Evolutionary conservation across 805 yeast genomes (phyloP).

Genomic region (Helenozyma baotianmanensis): DNA sequence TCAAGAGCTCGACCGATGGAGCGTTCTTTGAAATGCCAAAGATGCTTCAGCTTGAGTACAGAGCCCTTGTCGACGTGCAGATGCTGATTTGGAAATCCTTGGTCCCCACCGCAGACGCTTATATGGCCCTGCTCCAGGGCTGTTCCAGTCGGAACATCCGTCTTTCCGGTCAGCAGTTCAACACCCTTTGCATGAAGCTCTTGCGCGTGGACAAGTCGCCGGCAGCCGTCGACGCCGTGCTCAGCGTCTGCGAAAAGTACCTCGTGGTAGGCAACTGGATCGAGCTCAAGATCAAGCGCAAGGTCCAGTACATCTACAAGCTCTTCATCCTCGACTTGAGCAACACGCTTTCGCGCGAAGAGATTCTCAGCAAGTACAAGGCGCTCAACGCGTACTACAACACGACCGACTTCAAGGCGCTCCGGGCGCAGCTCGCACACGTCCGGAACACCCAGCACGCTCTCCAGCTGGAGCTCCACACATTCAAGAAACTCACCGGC

Average conservation of each 20-base stretch:
- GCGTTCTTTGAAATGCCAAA: slow-evolving; percentile 14
- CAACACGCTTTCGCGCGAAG: slow-evolving; percentile 10
- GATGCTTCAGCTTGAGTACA: slow-evolving; percentile 16
- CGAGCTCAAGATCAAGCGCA: slow-evolving; percentile 19
- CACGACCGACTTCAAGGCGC: slow-evolving; percentile 10
- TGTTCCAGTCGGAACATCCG: slow-evolving; percentile 10
- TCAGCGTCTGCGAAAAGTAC: slow-evolving; percentile 25
- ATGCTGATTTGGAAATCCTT: slow-evolving; percentile 6
- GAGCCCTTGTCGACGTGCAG: slow-evolving; percentile 16
- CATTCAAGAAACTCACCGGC: slow-evolving; percentile 8
- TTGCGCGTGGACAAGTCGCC: background rate
- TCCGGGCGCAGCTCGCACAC: slow-evolving; percentile 10
- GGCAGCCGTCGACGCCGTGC: slow-evolving; percentile 10
- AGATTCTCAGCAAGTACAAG: slow-evolving; percentile 14
- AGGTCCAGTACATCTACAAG: slow-evolving; percentile 24
- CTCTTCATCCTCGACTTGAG: slow-evolving; percentile 19
- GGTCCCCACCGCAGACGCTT: slow-evolving; percentile 2
- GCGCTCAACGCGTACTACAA: slow-evolving; percentile 26
- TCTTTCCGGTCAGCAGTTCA: slow-evolving; percentile 19
- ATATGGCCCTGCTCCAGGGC: slow-evolving; percentile 2
- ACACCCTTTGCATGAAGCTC: slow-evolving; percentile 9
- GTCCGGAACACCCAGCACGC: slow-evolving; percentile 10
- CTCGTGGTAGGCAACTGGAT: slow-evolving; percentile 29
- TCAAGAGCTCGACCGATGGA: slow-evolving; percentile 10
- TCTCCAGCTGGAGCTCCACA: slow-evolving; percentile 15